Base-by-base conservation (phyloP, 495 filamentous ascomycete species). In the Penicillium simplicissimum region DNA sequence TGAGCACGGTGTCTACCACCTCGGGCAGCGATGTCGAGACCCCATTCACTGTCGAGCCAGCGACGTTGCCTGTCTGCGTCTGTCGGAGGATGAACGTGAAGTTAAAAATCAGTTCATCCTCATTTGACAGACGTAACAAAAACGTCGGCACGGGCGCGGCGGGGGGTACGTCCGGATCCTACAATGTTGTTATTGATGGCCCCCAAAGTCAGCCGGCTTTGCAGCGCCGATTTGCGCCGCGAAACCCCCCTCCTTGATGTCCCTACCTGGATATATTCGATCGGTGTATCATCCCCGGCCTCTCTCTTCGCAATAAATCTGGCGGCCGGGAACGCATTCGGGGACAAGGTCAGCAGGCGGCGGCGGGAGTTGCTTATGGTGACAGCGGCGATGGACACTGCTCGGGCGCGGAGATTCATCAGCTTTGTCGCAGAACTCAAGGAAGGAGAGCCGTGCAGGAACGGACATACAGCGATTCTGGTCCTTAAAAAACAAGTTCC, bases 221-320 rank as follows among this genome's bases (percentile, higher is more conserved):
- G 14, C 38, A 33, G 35, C 38, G 14, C 36, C 14, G 3, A 51
- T 48, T 14, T 15, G 37, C 36, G 1, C 31, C 28, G 5, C 8
- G 11, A 25, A 8, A 14, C 14, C 14, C 48, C 14, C 48, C 9
- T 33, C 21, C 4, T 19, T 52, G 8, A 3, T n/a, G 48, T 34
- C n/a, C 48, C 48, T 73, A 97, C 94, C 86, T 96, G 95, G 36
- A 98, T 86, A 75, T 92, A 98, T 75, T 97, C 94, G 55, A 96
- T 81, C 8, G 89, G 83, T 52, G 79, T 81, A 48, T 88, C 85
- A 68, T 98, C 95, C 51, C 88, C 86, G 9, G 78, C 49, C 40
- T 94, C 85, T 70, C 90, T 88, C 73, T 84, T 89, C 54, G 91
- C 92, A 64, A 79, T 84, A 73, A 93, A 87, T 77, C 88, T 87